A percentile compares a stretch with the other conserved stretches of the same genome.
These are phyloP conservation scores for Jamesozyma hellenica DNA, from an alignment of 805 yeast species.

Conservation along the genomic window DNA sequence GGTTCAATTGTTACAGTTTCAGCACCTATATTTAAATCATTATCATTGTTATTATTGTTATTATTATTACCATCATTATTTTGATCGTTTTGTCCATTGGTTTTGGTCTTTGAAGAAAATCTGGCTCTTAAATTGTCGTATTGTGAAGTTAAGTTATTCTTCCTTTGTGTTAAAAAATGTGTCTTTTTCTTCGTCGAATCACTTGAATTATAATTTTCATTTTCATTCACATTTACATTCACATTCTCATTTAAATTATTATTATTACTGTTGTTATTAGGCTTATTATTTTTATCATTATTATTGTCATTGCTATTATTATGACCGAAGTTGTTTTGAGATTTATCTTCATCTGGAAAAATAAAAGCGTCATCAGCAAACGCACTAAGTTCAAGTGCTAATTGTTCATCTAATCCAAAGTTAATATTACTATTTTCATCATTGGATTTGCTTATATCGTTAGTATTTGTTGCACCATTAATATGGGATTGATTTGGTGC, in stretches of 20 bases:
- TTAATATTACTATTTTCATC: not conserved
- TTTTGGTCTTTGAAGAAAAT: conserved; percentile 10
- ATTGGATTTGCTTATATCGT: not conserved
- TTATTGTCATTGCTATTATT: conserved; percentile 5
- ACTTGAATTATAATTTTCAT: conserved; percentile 1
- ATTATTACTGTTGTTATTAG: too few relatives aligned
- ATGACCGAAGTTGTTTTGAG: conserved; percentile 10
- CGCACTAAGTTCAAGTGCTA: conserved; percentile 62
- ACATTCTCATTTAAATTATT: conserved; percentile 2
- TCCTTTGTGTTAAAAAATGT: conserved; percentile 23
- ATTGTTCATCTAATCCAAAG: conserved; percentile 37
- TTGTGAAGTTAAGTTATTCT: conserved; percentile 25
- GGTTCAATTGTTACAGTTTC: not conserved
- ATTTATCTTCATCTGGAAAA: conserved; percentile 64
- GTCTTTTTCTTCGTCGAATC: conserved; percentile 6
- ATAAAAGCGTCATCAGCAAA: conserved; percentile 75
- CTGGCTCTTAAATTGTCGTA: conserved; percentile 26
- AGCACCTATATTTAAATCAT: not conserved
- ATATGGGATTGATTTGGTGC: conserved; percentile 28
- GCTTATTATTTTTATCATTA: too few relatives aligned
- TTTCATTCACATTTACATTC: conserved; percentile 1
- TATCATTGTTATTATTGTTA: not conserved
- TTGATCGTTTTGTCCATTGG: not conserved
- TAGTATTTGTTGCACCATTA: conserved; percentile 24
- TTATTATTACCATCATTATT: not conserved